Conservation (phyloP, 2,329 filamentous ascomycete genomes). For the Alternaria infectoria region DNA sequence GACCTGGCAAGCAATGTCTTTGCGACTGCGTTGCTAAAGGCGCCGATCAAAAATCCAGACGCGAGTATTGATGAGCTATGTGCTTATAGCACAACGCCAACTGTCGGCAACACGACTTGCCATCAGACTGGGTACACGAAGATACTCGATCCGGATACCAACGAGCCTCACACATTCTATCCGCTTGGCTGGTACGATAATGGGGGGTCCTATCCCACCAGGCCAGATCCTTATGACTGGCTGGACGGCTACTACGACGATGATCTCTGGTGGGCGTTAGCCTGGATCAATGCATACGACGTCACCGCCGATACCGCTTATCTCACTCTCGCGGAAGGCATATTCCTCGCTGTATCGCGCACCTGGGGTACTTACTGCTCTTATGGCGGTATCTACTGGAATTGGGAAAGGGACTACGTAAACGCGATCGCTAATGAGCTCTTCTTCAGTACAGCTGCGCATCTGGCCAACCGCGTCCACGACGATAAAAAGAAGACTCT, state of each 20-base stretch:
- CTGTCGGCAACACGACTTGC: conserved; percentile 4
- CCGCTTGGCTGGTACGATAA: conserved; percentile 29
- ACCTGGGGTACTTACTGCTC: conserved; percentile 50
- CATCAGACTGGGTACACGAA: conserved; percentile 31
- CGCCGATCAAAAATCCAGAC: conserved; percentile 40
- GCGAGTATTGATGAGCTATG: conserved; percentile 29
- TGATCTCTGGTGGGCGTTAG: conserved; percentile 59
- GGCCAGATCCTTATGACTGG: conserved; percentile 38
- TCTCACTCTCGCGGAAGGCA: conserved; percentile 54
- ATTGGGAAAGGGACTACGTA: conserved; percentile 53
- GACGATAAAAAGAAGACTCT: conserved; percentile 41
- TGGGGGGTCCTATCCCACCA: conserved; percentile 2
- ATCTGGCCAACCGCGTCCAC: conserved; percentile 42
- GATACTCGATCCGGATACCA: conserved; percentile 17
- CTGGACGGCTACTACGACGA: conserved; percentile 60
- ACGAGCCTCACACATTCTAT: conserved; percentile 24
- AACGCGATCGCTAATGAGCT: conserved; percentile 65
- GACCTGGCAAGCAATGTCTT: conserved; percentile 51
- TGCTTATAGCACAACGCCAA: conserved; percentile 1
- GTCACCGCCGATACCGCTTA: conserved; percentile 55
- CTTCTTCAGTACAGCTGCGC: conserved; percentile 61
- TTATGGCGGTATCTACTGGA: conserved; percentile 59
- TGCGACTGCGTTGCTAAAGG: conserved; percentile 51
- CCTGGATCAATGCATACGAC: conserved; percentile 63
- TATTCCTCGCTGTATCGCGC: conserved; percentile 56